Base-by-base conservation (phyloP, 495 filamentous ascomycete genomes). In the Penicillium angulare region DNA sequence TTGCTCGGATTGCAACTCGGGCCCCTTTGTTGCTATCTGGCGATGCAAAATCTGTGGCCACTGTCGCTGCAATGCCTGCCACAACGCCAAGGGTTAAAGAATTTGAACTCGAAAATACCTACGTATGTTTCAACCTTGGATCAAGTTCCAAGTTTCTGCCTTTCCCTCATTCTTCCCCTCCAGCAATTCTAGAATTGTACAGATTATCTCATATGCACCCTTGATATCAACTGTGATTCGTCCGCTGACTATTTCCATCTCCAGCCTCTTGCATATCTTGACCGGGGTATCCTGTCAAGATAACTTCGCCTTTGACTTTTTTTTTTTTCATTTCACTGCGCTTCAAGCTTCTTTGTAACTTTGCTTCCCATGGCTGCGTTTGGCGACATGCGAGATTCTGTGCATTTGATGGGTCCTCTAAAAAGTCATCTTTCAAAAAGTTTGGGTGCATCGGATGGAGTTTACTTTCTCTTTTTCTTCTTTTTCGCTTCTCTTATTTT, bases 21-120 rank as follows among this genome's bases (percentile, higher is more conserved):
- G 74, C n/a, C 73, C 73, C 39, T 78, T 72, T 47, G 63, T 69
- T 45, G 74, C 74, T 12, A 74, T 78, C 52, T 78, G 72, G 72
- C 74, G 66, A 27, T 78, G 74, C 65, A 76, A 78, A 63, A 66
- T 71, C 54, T 78, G 74, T 62, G 63, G 63, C 33, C 66, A 75
- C 43, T 74, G 62, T 59, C 74, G 74, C 13, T 77, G 74, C 59
- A 71, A 75, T 52, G 43, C 60, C 34, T 77, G 74, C 66, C 69
- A 75, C 66, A 71, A 64, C 44, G 57, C 68, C 42, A 77, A 77
- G 59, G 61, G 57, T 38, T 76, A 66, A 55, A 41, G 46, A 31
- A 34, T 43, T 16, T 27, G 41, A n/a, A n/a, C n/a, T n/a, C n/a
- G n/a, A n/a, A n/a, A n/a, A n/a, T n/a, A n/a, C n/a, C n/a, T 7